Evolutionary conservation across 177 flowering plant genomes (phyloP), one percentile per base, ranked within the genome.

Genomic region (Vitis hybrid): DNA sequence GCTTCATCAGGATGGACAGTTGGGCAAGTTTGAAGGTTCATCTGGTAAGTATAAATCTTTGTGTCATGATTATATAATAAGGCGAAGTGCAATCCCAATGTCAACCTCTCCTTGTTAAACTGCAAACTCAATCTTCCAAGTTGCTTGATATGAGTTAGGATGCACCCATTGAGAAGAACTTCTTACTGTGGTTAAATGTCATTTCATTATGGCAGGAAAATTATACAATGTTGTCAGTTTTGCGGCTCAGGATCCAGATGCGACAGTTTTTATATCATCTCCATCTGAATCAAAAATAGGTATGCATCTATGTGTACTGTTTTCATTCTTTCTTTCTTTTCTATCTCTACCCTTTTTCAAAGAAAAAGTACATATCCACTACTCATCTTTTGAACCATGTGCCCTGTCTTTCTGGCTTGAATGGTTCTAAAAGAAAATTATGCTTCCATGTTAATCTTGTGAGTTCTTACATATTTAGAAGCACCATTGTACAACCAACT

Each of bases 1-100:
- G 64, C 85, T 89, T 75, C 68, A 81, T 62, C 68, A 45, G 14
- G 82, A 85, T 73, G 94, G 91, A 31, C 62, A 45, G 19, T 69
- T 90, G 71, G 90, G 89, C 64, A 84, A 79, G 62, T 73, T 90
- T 56, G 76, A 85, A 74, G 81, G 79, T 63, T 70, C 86, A 64
- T 83, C 89, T 33, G 97, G 97, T 84, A 81, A 66, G 64, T 71
- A 4, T 69, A 22, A 29, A 26, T 62, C 14, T 39, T 39, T 39
- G 48, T 39, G 48, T 39, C 9, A 39, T 39, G 48, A 39, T 39
- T 58, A 6, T 10, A 16, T 51, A 12, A 26, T 13, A 5, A 49
- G 29, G 22, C 2, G 29, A 3, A 6, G 31, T 29, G 31, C 31
- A 29, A 14, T 20, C 58, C 26, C 20, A 16, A 22, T 70, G 55